Conservation (phyloP, 148 eudicot species). For the Vaccinium vitisidaea region DNA sequence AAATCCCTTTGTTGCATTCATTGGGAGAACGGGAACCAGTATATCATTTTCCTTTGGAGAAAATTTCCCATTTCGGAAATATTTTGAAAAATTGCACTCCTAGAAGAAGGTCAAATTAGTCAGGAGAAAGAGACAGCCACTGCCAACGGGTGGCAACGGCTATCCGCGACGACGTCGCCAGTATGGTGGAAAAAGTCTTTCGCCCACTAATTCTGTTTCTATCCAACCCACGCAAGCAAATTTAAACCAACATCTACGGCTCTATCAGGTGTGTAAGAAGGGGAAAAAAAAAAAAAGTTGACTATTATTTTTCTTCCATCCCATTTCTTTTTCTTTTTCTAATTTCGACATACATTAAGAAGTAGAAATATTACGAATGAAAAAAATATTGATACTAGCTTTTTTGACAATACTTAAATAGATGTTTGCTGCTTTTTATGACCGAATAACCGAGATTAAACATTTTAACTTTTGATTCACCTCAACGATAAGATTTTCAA, state of each 20-base stretch:
- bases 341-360: too few species aligned
- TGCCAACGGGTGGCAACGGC: slow-evolving; percentile 2
- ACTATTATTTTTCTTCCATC: too few species aligned
- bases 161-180: neutral
- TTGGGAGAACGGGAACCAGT: too few species aligned
- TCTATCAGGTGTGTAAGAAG: too few species aligned
- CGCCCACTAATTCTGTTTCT: neutral
- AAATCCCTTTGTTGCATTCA: too few species aligned
- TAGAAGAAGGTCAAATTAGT: neutral
- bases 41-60: too few species aligned
- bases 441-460: neutral
- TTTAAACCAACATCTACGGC: too few species aligned
- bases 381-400: too few species aligned
- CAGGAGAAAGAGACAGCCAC: neutral
- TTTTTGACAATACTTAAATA: neutral
- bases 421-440: neutral
- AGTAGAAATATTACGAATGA: too few species aligned
- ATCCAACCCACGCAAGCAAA: neutral
- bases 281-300: too few species aligned
- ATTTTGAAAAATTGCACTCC: neutral
- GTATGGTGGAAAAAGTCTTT: neutral
- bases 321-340: too few species aligned
- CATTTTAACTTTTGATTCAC: neutral
- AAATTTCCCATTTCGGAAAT: neutral
- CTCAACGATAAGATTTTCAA: neutral